Evolutionary conservation across 495 filamentous ascomycete genomes (phyloP), one percentile per base, ranked within the genome.

Genomic region (Aspergillus haitiensis): DNA sequence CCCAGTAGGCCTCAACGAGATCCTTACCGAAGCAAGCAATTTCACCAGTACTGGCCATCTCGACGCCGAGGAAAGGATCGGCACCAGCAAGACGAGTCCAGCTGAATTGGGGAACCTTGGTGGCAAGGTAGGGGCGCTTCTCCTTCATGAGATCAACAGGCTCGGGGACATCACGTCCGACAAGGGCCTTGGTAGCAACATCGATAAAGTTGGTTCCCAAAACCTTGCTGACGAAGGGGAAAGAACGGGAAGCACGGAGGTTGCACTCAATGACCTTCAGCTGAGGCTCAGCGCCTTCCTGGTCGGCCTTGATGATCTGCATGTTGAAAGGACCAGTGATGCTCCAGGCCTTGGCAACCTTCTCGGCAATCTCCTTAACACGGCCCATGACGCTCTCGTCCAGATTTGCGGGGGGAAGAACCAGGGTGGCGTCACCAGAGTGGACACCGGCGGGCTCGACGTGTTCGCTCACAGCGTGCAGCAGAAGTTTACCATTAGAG

Each of bases 241-340:
- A 97, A 3, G 93, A 97, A 40, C 93, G 92, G 48, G 93, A 98
- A 45, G 94, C 94, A 65, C 93, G 94, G 62, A 98, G 88, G 72
- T 98, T 98, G 81, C 93, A 98, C 78, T 98, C 93, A 63, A 98
- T 98, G 66, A 97, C 93, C 81, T 98, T 98, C 50, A 98, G 84
- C 52, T 79, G 74, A 16, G 88, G 84, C 64, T 89, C 84, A 32
- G 84, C 87, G 50, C 86, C 87, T 56, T 88, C 86, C 62, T 72
- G 64, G 5, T 88, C 79, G 45, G 90, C 92, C 78, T 96, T 96
- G 83, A 98, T 98, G 75, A 98, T 95, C 76, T 98, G 93, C 94
- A 98, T 97, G 82, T 98, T 98, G 85, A 97, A 98, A 37, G 93
- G 93, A 44, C 93, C 93, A 15, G 91, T 97, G 73, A 98, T 97